Evolutionary conservation across 352 stramenopile species (phyloP).

Genomic region (Phytophthora crassamura): DNA sequence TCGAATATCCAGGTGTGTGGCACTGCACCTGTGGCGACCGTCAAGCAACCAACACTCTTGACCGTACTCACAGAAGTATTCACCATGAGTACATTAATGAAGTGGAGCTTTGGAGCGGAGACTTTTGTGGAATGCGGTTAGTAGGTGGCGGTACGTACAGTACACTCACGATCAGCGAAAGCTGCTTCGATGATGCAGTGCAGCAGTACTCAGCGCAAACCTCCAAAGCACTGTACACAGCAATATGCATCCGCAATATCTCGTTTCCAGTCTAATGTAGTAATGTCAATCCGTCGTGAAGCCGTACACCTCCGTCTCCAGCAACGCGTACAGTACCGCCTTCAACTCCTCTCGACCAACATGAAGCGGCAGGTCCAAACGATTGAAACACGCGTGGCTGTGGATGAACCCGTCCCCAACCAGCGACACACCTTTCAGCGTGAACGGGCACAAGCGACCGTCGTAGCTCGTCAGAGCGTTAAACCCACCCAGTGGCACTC

Average conservation of each 20-base stretch:
- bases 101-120: neutral
- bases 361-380: conserved; percentile 95
- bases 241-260: no score
- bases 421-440: conserved; percentile 44
- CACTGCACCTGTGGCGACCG: conserved; percentile 8
- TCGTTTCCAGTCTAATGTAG: no score
- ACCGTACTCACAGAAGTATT: conserved; percentile 5
- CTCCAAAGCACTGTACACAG: no score
- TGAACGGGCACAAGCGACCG: conserved; percentile 55
- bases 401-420: conserved; percentile 49
- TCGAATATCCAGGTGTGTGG: conserved; percentile 13
- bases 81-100: conserved; percentile 10
- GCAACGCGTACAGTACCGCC: conserved; percentile 49
- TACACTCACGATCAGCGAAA: no score
- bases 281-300: conserved; percentile 63
- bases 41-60: conserved; percentile 1
- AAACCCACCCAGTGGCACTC: conserved; percentile 60
- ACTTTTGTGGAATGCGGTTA: conserved; percentile 7
- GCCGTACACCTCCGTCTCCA: conserved; percentile 63
- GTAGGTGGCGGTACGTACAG: conserved; percentile 3
- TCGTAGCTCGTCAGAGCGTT: conserved; percentile 59
- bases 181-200: no score
- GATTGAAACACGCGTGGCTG: conserved; percentile 75
- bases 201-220: no score
- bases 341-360: conserved; percentile 81